Evolutionary conservation across 2,329 filamentous ascomycete species (phyloP).

Genomic region (Trichoderma sp.): DNA sequence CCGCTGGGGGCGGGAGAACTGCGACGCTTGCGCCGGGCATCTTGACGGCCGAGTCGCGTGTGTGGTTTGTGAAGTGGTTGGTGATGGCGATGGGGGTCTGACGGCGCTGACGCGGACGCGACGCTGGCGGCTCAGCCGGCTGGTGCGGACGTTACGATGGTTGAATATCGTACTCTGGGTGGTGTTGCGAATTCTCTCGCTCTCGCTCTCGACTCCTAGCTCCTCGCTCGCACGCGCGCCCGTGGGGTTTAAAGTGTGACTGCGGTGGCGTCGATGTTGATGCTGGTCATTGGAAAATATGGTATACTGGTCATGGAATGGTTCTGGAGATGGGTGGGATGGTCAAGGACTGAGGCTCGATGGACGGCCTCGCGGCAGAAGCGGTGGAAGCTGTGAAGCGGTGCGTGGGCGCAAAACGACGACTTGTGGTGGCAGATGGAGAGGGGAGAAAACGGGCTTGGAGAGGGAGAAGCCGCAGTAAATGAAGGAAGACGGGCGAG

Average conservation of each 20-base stretch:
- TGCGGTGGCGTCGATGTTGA: slow-evolving; percentile 54
- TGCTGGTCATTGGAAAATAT: slow-evolving; percentile 57
- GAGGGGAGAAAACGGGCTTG: slow-evolving; percentile 29
- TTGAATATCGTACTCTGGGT: slow-evolving; percentile 59
- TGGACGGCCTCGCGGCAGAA: slow-evolving; percentile 35
- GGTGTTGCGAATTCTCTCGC: slow-evolving; percentile 35
- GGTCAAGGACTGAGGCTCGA: slow-evolving; percentile 38
- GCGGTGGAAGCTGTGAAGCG: slow-evolving; percentile 33
- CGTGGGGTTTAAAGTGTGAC: slow-evolving; percentile 74
- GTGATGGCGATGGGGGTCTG: slow-evolving; percentile 34
- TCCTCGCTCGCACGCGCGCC: slow-evolving; percentile 66
- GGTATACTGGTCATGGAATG: slow-evolving; percentile 50
- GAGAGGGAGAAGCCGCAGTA: slow-evolving; percentile 32
- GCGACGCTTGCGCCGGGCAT: slow-evolving; percentile 75
- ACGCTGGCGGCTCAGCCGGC: slow-evolving; percentile 35
- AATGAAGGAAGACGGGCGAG: slow-evolving; percentile 32
- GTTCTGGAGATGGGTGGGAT: slow-evolving; percentile 40
- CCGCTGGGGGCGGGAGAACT: slow-evolving; percentile 63
- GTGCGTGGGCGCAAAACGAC: slow-evolving; percentile 31
- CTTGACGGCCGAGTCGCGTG: slow-evolving; percentile 48
- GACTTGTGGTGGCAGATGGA: slow-evolving; percentile 29
- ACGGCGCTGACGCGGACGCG: slow-evolving; percentile 36
- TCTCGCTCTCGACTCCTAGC: slow-evolving; percentile 45
- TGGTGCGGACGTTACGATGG: slow-evolving; percentile 54
- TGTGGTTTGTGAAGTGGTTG: slow-evolving; percentile 32